These are phyloP conservation scores for Scheffersomyces cryptocercus DNA, from an alignment of 1,139 yeast genomes.

Conservation along the genomic window DNA sequence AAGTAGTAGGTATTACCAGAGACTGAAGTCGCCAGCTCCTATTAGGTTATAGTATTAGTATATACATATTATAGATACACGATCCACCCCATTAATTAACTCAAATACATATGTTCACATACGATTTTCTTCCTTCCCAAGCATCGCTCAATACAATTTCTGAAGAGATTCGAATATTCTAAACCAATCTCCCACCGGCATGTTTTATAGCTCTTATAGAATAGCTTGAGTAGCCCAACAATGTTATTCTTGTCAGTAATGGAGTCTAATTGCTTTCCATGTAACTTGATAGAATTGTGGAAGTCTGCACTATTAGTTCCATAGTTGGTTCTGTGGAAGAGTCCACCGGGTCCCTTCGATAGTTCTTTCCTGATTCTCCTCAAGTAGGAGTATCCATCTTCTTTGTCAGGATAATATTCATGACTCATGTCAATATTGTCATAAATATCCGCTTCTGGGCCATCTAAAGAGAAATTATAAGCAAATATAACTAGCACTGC, in stretches of 20 bases:
- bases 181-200: slow-evolving; percentile 60
- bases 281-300: slow-evolving; percentile 5
- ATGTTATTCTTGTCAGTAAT: slow-evolving; percentile 45
- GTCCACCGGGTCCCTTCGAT: slow-evolving; percentile 22
- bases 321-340: slow-evolving; percentile 16
- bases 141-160: slow-evolving; percentile 57
- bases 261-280: slow-evolving; percentile 5
- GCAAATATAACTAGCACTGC: slow-evolving; percentile 60
- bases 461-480: slow-evolving; percentile 51
- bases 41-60: no score
- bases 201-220: slow-evolving; percentile 20
- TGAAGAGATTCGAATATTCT: slow-evolving; percentile 55
- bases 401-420: slow-evolving; percentile 24
- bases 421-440: slow-evolving; percentile 15
- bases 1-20: no score
- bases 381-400: slow-evolving; percentile 40
- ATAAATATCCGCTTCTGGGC: slow-evolving; percentile 50
- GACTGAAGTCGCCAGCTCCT: no score
- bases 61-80: no score
- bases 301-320: slow-evolving; percentile 5
- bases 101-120: slow-evolving; percentile 51
- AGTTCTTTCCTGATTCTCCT: slow-evolving; percentile 35
- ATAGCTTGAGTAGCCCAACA: slow-evolving; percentile 53
- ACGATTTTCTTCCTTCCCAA: slow-evolving; percentile 49
- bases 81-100: background rate